phyloP scores from a whole-genome alignment of 345 rosid species.

The Syzygium jambos region DNA sequence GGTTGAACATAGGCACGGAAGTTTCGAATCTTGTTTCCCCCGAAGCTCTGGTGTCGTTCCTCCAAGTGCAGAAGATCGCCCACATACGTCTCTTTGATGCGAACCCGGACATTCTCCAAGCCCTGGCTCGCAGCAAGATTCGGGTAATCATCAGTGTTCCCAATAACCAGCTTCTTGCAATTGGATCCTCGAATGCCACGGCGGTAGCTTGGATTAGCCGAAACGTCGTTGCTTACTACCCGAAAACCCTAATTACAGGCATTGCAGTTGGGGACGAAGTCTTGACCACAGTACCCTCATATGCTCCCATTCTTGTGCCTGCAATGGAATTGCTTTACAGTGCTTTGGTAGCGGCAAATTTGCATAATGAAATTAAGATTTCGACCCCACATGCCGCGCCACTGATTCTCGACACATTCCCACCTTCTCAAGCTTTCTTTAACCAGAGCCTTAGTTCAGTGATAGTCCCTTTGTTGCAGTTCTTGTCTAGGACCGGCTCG shows the following conservation, averaged over 20 bases:
- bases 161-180: conserved; percentile 85
- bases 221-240: conserved; percentile 78
- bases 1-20: conserved; percentile 81
- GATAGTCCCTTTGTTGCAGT: conserved; percentile 65
- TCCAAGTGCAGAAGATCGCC: conserved; percentile 64
- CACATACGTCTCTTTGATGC: conserved; percentile 81
- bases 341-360: conserved; percentile 86
- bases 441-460: conserved; percentile 74
- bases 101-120: conserved; percentile 65
- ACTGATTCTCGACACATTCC: conserved; percentile 66
- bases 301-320: conserved; percentile 72
- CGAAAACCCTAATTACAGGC: conserved; percentile 59
- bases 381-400: conserved; percentile 93
- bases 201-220: conserved; percentile 84
- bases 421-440: conserved; percentile 95
- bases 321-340: conserved; percentile 80
- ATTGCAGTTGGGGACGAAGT: conserved; percentile 94
- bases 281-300: conserved; percentile 72
- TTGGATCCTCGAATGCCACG: conserved; percentile 81
- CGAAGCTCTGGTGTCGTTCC: conserved; percentile 46
- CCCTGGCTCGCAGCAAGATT: conserved; percentile 81
- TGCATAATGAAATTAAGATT: conserved; percentile 69
- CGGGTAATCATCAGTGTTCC: conserved; percentile 81
- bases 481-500: conserved; percentile 72
- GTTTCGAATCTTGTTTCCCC: conserved; percentile 47